Percentiles rank a stretch among this genome's conserved stretches.
phyloP scores from a whole-genome alignment of 495 filamentous ascomycete species.

The Penicillium turbatum region DNA sequence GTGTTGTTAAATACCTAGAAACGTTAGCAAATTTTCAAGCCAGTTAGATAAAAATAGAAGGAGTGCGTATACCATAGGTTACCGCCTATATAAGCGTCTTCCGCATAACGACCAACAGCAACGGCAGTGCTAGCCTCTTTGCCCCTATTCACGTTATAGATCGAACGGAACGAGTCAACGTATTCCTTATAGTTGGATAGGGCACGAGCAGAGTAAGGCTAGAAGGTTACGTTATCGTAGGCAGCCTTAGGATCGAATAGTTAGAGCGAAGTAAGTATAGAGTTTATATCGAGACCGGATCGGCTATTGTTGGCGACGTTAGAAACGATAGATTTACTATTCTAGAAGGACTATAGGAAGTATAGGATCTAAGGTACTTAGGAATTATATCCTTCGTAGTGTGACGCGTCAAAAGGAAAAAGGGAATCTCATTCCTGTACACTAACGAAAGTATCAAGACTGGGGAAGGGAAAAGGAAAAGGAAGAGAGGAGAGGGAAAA shows the following conservation, averaged over 20 bases:
- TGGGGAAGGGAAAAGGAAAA: constrained; percentile 14
- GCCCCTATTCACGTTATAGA: constrained; percentile 40
- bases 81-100: constrained; percentile 63
- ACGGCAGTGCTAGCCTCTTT: constrained; percentile 46
- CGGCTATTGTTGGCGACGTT: constrained; percentile 42
- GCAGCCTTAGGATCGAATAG: constrained; percentile 45
- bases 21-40: background rate
- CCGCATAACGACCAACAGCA: constrained; percentile 64
- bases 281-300: constrained; percentile 46
- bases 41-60: background rate
- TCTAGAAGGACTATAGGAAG: constrained; percentile 46
- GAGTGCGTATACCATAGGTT: constrained; percentile 49
- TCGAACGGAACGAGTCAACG: constrained; percentile 49
- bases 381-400: constrained; percentile 35
- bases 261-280: constrained; percentile 42
- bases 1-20: constrained; percentile 33
- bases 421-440: no score
- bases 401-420: no score
- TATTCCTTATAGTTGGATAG: constrained; percentile 48
- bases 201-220: constrained; percentile 46
- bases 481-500: no score
- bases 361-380: constrained; percentile 50
- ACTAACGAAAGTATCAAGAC: no score
- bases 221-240: constrained; percentile 48
- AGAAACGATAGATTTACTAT: constrained; percentile 39